phyloP scores from a whole-genome alignment of 2,329 filamentous ascomycete genomes.

The Pseudohalonectria lignicola region DNA sequence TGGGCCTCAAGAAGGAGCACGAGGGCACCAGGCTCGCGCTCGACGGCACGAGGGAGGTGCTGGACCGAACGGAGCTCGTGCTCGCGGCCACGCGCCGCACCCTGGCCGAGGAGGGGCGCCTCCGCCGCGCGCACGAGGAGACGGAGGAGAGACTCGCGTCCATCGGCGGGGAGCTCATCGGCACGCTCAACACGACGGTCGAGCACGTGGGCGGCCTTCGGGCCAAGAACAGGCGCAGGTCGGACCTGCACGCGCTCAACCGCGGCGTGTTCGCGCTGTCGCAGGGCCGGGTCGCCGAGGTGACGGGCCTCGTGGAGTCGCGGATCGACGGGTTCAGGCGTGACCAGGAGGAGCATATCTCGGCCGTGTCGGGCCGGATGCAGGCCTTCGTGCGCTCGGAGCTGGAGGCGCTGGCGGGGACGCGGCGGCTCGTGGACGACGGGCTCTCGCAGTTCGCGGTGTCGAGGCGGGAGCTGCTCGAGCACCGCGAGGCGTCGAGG shows the following conservation, averaged over 20 bases:
- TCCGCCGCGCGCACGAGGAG: conserved; percentile 74
- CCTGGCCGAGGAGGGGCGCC: conserved; percentile 66
- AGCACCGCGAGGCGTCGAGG: conserved; percentile 58
- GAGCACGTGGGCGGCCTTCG: conserved; percentile 71
- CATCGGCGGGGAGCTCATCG: conserved; percentile 66
- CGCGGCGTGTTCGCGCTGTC: conserved; percentile 68
- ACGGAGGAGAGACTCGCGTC: conserved; percentile 69
- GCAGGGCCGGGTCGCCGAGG: conserved; percentile 62
- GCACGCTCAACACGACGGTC: conserved; percentile 67
- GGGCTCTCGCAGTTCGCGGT: conserved; percentile 57
- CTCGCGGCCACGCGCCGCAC: conserved; percentile 65
- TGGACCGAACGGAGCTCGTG: conserved; percentile 82
- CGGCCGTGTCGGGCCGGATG: conserved; percentile 59
- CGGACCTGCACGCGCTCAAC: conserved; percentile 73
- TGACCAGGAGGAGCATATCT: conserved; percentile 62
- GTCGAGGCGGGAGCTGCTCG: conserved; percentile 57
- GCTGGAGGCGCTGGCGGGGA: conserved; percentile 56
- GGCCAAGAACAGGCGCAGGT: conserved; percentile 77
- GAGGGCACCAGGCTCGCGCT: conserved; percentile 63
- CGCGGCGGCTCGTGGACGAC: conserved; percentile 58
- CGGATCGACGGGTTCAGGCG: conserved; percentile 62
- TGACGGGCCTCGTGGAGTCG: conserved; percentile 66
- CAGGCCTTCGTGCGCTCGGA: conserved; percentile 67
- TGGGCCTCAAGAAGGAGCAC: conserved; percentile 79
- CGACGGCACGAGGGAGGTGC: conserved; percentile 67